Base-by-base conservation (phyloP, 495 filamentous ascomycete genomes). In the Aspergillus sparsus region DNA sequence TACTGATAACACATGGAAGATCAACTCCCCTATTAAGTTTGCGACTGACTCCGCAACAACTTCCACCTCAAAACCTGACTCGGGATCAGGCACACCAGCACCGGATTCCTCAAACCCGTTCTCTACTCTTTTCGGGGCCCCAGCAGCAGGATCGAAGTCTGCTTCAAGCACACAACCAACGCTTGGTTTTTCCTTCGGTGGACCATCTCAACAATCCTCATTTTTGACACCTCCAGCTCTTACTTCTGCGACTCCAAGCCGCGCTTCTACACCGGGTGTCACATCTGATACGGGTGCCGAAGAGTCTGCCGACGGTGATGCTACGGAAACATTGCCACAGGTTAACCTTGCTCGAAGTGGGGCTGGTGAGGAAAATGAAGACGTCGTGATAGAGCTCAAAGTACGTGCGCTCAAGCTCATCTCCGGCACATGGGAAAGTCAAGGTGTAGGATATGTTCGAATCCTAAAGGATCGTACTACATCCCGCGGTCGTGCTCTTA, bases 351-450 rank as follows among this genome's bases (percentile, higher is more conserved):
- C 84, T 52, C 74, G 77, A 47, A 79, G 80, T 57, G 82, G 85
- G 27, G 83, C 83, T 46, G 89, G 87, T 7, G 89, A 92, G 68
- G 88, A 91, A 66, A 77, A 90, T 58, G 89, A 93, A 66, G 76
- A 80, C 34, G 74, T 85, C 18, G 62, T 89, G 6, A 80, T 85
- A 64, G 84, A 90, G 61, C 78, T 84, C 12, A 83, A 83, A 46
- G 82, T 83, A 39, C 88, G 86, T 66, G 87, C 80, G 8, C 66
- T 87, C 56, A 85, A 86, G 65, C 78, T 81, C 15, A 63, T 62
- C 31, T 44, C 56, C 0, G 60, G 53, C 12, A 67, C 55, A 7
- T 91, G 88, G 87, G 65, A 73, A 12, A 80, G 74, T 7, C 78
- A 84, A 67, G 89, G 88, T 35, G 76, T 87, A 7, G 90, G 89